Evolutionary conservation across 1,284 basidiomycete species (phyloP).

Genomic region (Leccinum holopus): DNA sequence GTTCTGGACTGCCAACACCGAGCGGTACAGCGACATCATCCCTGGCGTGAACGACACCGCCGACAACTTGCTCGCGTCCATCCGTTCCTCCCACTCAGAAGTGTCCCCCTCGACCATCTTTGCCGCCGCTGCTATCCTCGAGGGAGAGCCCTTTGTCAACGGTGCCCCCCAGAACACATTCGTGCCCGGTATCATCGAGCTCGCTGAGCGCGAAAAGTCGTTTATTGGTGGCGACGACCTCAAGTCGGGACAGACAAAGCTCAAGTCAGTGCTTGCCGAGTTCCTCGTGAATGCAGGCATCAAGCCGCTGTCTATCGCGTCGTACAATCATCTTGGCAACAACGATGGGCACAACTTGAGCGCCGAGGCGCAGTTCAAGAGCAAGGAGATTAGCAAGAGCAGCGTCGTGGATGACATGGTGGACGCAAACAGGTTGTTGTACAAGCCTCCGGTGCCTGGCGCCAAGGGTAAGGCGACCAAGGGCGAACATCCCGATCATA

Average conservation of each 20-base stretch:
- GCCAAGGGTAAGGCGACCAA: slow-evolving; percentile 69
- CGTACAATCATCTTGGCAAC: slow-evolving; percentile 99
- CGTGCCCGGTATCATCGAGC: slow-evolving; percentile 91
- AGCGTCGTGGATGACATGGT: slow-evolving; percentile 99
- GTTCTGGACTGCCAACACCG: slow-evolving; percentile 99
- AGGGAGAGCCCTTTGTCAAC: slow-evolving; percentile 95
- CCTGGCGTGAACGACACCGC: slow-evolving; percentile 96
- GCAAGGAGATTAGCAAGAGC: slow-evolving; percentile 97
- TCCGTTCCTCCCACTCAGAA: slow-evolving; percentile 86
- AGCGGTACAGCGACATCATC: slow-evolving; percentile 95
- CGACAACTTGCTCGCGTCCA: slow-evolving; percentile 80
- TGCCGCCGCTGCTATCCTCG: slow-evolving; percentile 94
- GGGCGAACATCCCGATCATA: slow-evolving; percentile 96
- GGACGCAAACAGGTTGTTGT: slow-evolving; percentile 85
- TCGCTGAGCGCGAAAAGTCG: slow-evolving; percentile 86
- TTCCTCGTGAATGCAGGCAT: slow-evolving; percentile 99
- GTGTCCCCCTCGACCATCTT: slow-evolving; percentile 96
- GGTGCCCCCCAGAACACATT: slow-evolving; percentile 99
- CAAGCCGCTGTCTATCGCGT: slow-evolving; percentile 95
- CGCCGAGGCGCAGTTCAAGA: slow-evolving; percentile 93
- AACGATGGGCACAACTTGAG: slow-evolving; percentile 95
- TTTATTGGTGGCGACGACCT: slow-evolving; percentile 99
- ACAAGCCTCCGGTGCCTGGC: slow-evolving; percentile 70
- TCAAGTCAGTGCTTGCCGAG: slow-evolving; percentile 95
- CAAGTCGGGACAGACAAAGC: slow-evolving; percentile 93